These are phyloP conservation scores for Oryza longistaminata DNA, from an alignment of 176 grass and related monocot genomes.

Conservation along the genomic window DNA sequence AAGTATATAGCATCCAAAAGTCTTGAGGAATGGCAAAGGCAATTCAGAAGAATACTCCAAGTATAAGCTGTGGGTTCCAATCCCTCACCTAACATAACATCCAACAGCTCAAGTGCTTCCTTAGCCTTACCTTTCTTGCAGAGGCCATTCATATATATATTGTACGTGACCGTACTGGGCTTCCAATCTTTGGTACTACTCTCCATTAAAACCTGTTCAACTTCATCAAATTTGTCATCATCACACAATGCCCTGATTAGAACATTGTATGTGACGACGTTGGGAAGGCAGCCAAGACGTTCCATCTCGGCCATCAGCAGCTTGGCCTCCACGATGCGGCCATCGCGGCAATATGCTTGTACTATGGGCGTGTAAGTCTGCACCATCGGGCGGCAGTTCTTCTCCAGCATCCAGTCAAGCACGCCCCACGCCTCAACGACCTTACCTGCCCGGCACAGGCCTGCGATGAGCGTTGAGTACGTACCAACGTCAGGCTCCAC, in stretches of 20 bases:
- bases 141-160: slow-evolving; percentile 80
- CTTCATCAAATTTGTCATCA: slow-evolving; percentile 54
- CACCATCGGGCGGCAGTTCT: slow-evolving; percentile 49
- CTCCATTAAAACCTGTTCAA: slow-evolving; percentile 50
- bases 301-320: slow-evolving; percentile 62
- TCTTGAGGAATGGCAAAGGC: slow-evolving; percentile 51
- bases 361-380: slow-evolving; percentile 78
- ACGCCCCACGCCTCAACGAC: slow-evolving; percentile 60
- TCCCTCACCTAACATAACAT: slow-evolving; percentile 63
- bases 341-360: slow-evolving; percentile 64
- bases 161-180: slow-evolving; percentile 69
- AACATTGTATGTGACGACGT: slow-evolving; percentile 75
- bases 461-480: slow-evolving; percentile 68
- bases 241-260: slow-evolving; percentile 65
- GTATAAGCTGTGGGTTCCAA: slow-evolving; percentile 62
- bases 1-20: slow-evolving; percentile 60
- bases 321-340: slow-evolving; percentile 68
- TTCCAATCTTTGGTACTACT: slow-evolving; percentile 50
- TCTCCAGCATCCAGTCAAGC: slow-evolving; percentile 72
- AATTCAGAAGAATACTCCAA: slow-evolving; percentile 74
- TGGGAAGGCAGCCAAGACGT: slow-evolving; percentile 52
- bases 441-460: slow-evolving; percentile 57
- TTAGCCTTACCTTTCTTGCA: slow-evolving; percentile 56
- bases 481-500: slow-evolving; percentile 52
- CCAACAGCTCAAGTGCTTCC: slow-evolving; percentile 54